phyloP scores from a whole-genome alignment of 495 filamentous ascomycete genomes.

The Aspergillus kassunensis region DNA sequence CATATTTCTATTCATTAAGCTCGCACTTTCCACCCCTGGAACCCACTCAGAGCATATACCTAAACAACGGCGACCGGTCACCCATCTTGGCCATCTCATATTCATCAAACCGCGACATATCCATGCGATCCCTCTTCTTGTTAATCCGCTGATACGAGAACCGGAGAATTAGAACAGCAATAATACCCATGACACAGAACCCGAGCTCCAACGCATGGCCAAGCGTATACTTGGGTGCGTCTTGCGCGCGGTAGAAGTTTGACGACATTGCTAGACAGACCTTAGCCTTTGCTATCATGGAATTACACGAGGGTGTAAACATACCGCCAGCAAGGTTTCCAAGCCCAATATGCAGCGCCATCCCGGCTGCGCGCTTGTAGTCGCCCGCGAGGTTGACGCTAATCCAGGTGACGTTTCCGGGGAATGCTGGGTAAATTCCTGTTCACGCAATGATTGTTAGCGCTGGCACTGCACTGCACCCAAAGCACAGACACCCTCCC shows the following conservation, averaged over 20 bases:
- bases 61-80: conserved; percentile 61
- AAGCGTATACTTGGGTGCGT: conserved; percentile 60
- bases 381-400: conserved; percentile 67
- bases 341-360: conserved; percentile 71
- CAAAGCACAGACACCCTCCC: background rate
- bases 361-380: conserved; percentile 67
- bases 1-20: too few species aligned
- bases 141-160: conserved; percentile 59
- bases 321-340: conserved; percentile 65
- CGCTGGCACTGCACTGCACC: too few species aligned
- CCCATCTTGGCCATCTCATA: conserved; percentile 54
- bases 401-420: conserved; percentile 68
- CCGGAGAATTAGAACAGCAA: conserved; percentile 53
- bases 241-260: conserved; percentile 68
- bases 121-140: conserved; percentile 49
- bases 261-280: conserved; percentile 57
- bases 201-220: conserved; percentile 67
- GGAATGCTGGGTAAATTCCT: conserved; percentile 45
- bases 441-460: background rate
- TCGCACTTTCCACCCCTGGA: too few species aligned
- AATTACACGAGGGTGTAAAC: background rate
- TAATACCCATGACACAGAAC: conserved; percentile 59
- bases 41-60: conserved; percentile 48
- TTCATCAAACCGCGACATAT: conserved; percentile 40
- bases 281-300: background rate